These are phyloP conservation scores for Meripilus lineatus DNA, from an alignment of 1,284 basidiomycete genomes.

Conservation along the genomic window DNA sequence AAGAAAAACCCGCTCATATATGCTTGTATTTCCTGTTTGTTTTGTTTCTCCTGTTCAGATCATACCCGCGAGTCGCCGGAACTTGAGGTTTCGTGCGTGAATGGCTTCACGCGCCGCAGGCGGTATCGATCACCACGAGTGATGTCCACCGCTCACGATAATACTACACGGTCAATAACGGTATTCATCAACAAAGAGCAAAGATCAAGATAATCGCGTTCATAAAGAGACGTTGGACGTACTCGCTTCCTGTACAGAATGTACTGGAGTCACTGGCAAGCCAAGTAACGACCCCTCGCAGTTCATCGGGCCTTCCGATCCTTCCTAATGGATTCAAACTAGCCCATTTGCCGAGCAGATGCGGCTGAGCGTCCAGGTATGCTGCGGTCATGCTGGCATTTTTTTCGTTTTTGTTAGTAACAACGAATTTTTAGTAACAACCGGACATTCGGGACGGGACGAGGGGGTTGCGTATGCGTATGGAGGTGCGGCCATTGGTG, in stretches of 20 bases:
- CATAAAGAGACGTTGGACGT: constrained; percentile 23
- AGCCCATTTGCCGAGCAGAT: constrained; percentile 71
- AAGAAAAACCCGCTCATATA: too few relatives aligned
- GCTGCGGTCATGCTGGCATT: constrained; percentile 80
- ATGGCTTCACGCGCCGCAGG: too few relatives aligned
- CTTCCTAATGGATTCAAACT: constrained; percentile 70
- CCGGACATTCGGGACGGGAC: too few relatives aligned
- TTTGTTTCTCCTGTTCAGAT: too few relatives aligned
- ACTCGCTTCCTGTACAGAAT: constrained; percentile 76
- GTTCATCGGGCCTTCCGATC: constrained; percentile 70
- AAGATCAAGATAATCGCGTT: neutral
- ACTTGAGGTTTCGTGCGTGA: too few relatives aligned
- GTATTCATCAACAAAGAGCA: constrained; percentile 9
- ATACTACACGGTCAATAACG: constrained; percentile 40
- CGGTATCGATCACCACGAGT: constrained; percentile 66
- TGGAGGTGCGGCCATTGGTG: too few relatives aligned
- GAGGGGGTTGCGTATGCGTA: too few relatives aligned
- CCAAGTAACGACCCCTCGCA: constrained; percentile 77
- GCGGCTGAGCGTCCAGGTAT: constrained; percentile 67
- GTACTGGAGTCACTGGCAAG: constrained; percentile 75
- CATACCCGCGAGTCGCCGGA: too few relatives aligned
- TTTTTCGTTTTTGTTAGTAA: too few relatives aligned
- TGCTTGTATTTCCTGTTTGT: too few relatives aligned
- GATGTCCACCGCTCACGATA: constrained; percentile 66
- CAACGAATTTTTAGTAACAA: constrained; percentile 1